Evolutionary conservation across 1,139 yeast species (phyloP), one percentile per base, ranked within the genome.

Genomic region (Candida glucosophila): DNA sequence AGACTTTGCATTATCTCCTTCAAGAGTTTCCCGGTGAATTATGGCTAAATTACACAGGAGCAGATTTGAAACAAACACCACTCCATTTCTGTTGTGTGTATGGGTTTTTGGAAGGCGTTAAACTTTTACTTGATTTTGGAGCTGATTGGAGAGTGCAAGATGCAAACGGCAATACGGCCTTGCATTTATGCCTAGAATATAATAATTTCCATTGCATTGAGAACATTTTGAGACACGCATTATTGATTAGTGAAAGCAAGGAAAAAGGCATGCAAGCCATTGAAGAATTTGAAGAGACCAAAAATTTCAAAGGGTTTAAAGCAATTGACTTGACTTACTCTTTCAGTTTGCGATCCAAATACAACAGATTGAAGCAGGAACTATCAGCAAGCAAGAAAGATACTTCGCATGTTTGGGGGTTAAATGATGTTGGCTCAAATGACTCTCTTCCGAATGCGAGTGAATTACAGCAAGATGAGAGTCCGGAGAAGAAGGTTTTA

Each of bases 101-200:
- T 28, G 86, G 90, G 27, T 76, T 73, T 44, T 69, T 66, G 32
- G 82, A 80, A 25, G 85, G 94, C 26, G 58, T 81, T 20, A 73
- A 72, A 34, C 53, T 86, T 25, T 52, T 88, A 17, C 55, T 88
- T 10, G 88, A 82, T 28, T 76, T 82, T 38, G 95, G 93, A 3
- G 95, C 95, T 3, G 74, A 80, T 40, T 67, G 79, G 38, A 62
- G 70, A 29, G 40, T 65, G 3, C 59, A 62, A 14, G 94, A 82
- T 43, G 58, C 54, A 15, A 58, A 67, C 18, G 92, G 90, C 3
- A 79, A 83, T 44, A 76, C 90, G 8, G 76, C 92, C 5, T 52
- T 88, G 16, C 97, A 88, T 48, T 52, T 80, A 12, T 85, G 94
- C 6, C 74, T 86, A 40, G 83, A 83, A 34, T 76, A 69, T 43